These are phyloP conservation scores for Phycomyces blakesleeanus DNA, from an alignment of 192 early-diverging fungal genomes.

Conservation along the genomic window DNA sequence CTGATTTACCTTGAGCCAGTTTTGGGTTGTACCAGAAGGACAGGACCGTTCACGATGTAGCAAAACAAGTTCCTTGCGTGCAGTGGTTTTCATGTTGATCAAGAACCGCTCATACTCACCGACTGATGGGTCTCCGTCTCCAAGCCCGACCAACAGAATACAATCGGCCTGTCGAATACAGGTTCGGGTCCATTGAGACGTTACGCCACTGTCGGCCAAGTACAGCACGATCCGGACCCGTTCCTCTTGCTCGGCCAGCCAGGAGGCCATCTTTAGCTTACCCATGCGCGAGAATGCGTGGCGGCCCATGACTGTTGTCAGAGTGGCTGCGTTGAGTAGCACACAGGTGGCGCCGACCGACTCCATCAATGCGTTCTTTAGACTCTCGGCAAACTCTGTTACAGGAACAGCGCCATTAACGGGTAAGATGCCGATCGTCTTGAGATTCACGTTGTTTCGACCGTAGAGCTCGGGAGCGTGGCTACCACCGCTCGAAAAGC, in stretches of 20 bases:
- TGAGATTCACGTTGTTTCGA: slow-evolving; percentile 88
- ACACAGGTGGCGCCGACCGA: slow-evolving; percentile 67
- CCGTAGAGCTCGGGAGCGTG: slow-evolving; percentile 39
- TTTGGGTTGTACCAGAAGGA: slow-evolving; percentile 76
- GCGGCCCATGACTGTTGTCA: slow-evolving; percentile 78
- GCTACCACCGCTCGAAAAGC: neutral
- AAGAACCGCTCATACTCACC: slow-evolving; percentile 92
- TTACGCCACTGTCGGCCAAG: slow-evolving; percentile 89
- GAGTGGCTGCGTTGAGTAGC: slow-evolving; percentile 76
- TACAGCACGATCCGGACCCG: slow-evolving; percentile 83
- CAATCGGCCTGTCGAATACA: slow-evolving; percentile 97
- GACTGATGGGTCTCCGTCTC: slow-evolving; percentile 82
- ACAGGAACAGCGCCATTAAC: slow-evolving; percentile 80
- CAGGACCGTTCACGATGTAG: slow-evolving; percentile 78
- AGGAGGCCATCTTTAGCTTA: slow-evolving; percentile 85
- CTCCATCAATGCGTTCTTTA: slow-evolving; percentile 66
- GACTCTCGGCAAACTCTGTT: slow-evolving; percentile 79
- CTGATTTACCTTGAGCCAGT: slow-evolving; percentile 82
- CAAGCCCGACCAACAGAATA: slow-evolving; percentile 89
- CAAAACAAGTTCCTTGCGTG: slow-evolving; percentile 94
- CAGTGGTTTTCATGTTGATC: slow-evolving; percentile 93
- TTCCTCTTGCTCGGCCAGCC: slow-evolving; percentile 95
- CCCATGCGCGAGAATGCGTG: slow-evolving; percentile 91
- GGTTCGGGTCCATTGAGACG: slow-evolving; percentile 89
- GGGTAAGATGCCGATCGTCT: slow-evolving; percentile 92